Evolutionary conservation across 768 basidiomycete genomes (phyloP), one percentile per base, ranked within the genome.

Genomic region (Ramaria sp.): DNA sequence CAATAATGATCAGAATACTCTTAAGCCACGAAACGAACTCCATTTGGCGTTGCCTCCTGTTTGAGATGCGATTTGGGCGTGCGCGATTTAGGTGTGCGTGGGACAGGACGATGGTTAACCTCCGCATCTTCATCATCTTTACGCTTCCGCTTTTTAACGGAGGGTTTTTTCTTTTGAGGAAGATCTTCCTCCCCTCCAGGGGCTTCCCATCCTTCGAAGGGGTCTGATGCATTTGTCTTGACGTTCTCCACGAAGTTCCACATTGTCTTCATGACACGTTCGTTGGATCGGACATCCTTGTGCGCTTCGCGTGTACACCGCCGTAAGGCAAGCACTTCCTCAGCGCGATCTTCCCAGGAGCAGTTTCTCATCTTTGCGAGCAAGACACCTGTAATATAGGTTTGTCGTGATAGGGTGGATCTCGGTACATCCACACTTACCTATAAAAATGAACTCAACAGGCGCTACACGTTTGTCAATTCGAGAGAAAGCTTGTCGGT

Each of bases 381-480:
- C 12, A 88, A 64, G 20, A 88, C 78, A 55, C 86, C 88, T 90
- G 52, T 22, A n/a, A 22, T 18, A 38, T 15, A 12, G 13, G n/a
- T 34, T 7, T 39, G 16, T 41, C 36, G n/a, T 47, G 27, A 41
- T 13, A 24, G 25, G 41, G 16, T 7, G 8, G 25, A 27, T 47
- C 16, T 27, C 36, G 47, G 47, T 39, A 52, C 18, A 18, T 12
- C 42, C 20, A 36, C 10, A 67, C 74, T 57, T 62, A 89, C 89
- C 86, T 39, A 88, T 81, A 65, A 85, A 90, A 30, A 89, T 78
- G 63, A 91, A 86, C 62, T 88, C 84, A 7, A 83, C 78, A 1
- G 85, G 85, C 1, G 85, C 79, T 38, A 89, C 74, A 25, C 79
- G 74, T 56, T 78, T 75, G 54, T 70, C 68, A n/a, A 85, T 74